Base-by-base conservation (phyloP, 371 early-diverging fungal species). In the Mortierella sp. region DNA sequence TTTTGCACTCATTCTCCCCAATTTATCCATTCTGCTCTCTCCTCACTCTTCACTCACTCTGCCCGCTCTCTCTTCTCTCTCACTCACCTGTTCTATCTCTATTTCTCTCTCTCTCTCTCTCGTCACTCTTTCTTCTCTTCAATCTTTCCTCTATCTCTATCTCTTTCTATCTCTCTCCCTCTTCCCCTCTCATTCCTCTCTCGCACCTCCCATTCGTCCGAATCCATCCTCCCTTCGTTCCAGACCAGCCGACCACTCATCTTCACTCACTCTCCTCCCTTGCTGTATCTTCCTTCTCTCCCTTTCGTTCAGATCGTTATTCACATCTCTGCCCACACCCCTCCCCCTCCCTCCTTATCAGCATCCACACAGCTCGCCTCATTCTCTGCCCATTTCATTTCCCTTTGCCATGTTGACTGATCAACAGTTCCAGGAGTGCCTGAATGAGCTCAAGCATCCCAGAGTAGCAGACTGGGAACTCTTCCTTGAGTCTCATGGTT, bases 391-490 rank as follows among this genome's bases (percentile, higher is more conserved):
- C 37, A 37, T 37, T 37, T 37, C 50, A 14, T 14, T 26, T 26
- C 21, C 53, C 3, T 53, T 23, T 9, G 12, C 16, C 53, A 79
- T 79, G 80, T 53, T 79, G 48, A 50, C 80, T 7, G 80, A 79
- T 79, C 80, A 69, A 45, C 74, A 73, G 47, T 79, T 79, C 55
- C 66, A 79, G 52, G 74, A 69, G 21, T 79, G 80, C 61, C 70
- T 79, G 19, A 66, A 66, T 7, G 80, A 79, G 64, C 28, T 79
- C 62, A 62, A 64, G 29, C 56, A 45, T n/a, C 80, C 80, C 23
- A 66, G 63, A 52, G 70, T 79, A 52, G 74, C 65, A n/a, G 74
- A 66, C 70, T 79, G 80, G 80, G 80, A 79, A 53, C 74, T 79
- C 44, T 79, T 79, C 55, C 66, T 79, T 52, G 80, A 79, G 58